Evolutionary conservation across 192 early-diverging fungal species (phyloP), one percentile per base, ranked within the genome.

Genomic region (Martensiomyces pterosporus): DNA sequence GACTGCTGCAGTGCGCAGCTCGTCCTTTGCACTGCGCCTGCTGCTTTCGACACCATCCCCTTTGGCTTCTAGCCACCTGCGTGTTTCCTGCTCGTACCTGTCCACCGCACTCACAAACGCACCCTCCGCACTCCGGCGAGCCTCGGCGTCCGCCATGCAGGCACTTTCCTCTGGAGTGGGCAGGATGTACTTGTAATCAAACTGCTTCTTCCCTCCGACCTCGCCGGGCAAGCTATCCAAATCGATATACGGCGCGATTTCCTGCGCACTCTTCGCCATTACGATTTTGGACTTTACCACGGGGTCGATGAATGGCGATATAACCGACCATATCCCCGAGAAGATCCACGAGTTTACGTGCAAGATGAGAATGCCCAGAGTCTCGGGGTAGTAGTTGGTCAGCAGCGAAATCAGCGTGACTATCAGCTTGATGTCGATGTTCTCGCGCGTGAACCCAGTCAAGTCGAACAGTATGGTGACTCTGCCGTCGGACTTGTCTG

Each of bases 371-470:
- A 78, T 67, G 25, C 89, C 93, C 8, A 96, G 78, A 2, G 80
- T 83, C 64, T 96, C 93, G 1, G 93, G 93, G 49, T 93, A 96
- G 58, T 91, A 91, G 41, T 79, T 81, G 55, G 92, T 84, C 67
- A 95, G 82, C 63, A 83, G 80, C 18, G 73, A 68, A 18, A 92
- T 72, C 16, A 95, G 77, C 50, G 91, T 85, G 42, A 86, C 84
- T 15, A 91, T 76, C 34, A 85, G 79, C 10, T 75, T 62, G 15
- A 79, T 64, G 51, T 92, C 88, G 49, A 91, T 82, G 61, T 91
- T 90, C 5, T 67, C 75, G 48, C 90, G 52, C 7, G 81, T 66
- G 46, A 91, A 88, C 4, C 73, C 82, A 4, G 69, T 78, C 60
- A 94, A 47, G 64, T 94, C 87, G 60, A 93, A 93, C 21, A 92